A percentile compares a stretch with the other conserved stretches of the same genome.
Conservation (phyloP, 768 basidiomycete species). For the Rossbeevera mucosa region DNA sequence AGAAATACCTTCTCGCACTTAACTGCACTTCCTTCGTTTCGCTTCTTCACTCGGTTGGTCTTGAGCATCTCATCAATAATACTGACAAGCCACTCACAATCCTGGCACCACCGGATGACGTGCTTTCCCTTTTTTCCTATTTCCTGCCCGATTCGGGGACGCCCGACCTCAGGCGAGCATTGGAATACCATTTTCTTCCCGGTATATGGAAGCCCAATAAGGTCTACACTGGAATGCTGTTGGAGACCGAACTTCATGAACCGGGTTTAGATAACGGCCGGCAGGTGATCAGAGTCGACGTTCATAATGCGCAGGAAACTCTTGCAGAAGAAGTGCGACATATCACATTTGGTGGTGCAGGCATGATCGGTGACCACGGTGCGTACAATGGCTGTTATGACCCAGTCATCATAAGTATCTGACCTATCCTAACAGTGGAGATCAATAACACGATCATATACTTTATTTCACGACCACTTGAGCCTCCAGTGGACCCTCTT, state of each 20-base stretch:
- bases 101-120: constrained; percentile 86
- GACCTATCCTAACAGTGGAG: constrained; percentile 45
- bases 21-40: constrained; percentile 91
- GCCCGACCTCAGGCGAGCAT: constrained; percentile 62
- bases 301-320: constrained; percentile 48
- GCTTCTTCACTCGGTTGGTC: constrained; percentile 77
- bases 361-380: constrained; percentile 75
- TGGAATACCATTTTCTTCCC: constrained; percentile 91
- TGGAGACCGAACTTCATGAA: constrained; percentile 77
- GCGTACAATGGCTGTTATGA: constrained; percentile 25
- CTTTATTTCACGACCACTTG: constrained; percentile 77
- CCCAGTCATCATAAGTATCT: not conserved
- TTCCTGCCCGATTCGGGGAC: constrained; percentile 60
- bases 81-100: constrained; percentile 75
- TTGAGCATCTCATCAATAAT: constrained; percentile 66
- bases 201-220: constrained; percentile 70
- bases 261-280: constrained; percentile 60
- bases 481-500: constrained; percentile 77
- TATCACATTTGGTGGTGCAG: constrained; percentile 80
- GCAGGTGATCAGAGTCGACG: constrained; percentile 68
- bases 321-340: constrained; percentile 42
- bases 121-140: constrained; percentile 55
- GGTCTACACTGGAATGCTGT: constrained; percentile 65
- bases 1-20: constrained; percentile 89
- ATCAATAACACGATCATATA: constrained; percentile 82